phyloP scores from a whole-genome alignment of 169 alveolate genomes.

The Plasmodium gallinaceum region DNA sequence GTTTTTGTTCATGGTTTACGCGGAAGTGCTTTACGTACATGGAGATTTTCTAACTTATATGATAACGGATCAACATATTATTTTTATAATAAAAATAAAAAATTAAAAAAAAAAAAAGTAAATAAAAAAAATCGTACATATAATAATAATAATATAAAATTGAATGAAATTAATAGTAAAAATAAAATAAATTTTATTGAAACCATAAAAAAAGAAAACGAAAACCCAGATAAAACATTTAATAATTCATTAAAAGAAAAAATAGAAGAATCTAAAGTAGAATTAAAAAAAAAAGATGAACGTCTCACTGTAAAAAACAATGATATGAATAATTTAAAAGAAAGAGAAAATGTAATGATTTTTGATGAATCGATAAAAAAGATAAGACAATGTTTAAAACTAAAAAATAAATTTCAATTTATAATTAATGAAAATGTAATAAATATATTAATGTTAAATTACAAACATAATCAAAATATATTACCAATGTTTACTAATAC shows the following conservation, averaged over 20 bases:
- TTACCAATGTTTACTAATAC: slow-evolving; percentile 33
- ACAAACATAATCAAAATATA: slow-evolving; percentile 58
- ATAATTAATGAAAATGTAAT: slow-evolving; percentile 16
- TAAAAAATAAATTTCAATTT: slow-evolving; percentile 49
- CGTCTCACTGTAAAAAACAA: neutral
- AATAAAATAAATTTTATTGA: slow-evolving; percentile 17
- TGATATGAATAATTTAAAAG: slow-evolving; percentile 22
- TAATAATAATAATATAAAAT: neutral
- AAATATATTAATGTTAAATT: slow-evolving; percentile 32
- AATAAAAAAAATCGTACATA: neutral
- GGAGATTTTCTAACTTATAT: slow-evolving; percentile 60
- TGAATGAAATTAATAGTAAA: neutral
- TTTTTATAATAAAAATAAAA: slow-evolving; percentile 43
- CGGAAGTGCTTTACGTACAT: slow-evolving; percentile 69
- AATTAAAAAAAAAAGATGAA: neutral
- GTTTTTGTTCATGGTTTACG: slow-evolving; percentile 66
- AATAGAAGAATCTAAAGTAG: slow-evolving; percentile 3
- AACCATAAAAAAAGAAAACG: neutral
- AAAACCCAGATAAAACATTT: neutral
- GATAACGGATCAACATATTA: neutral
- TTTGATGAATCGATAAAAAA: slow-evolving; percentile 48
- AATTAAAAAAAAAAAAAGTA: neutral
- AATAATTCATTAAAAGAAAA: neutral
- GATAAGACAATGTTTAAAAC: slow-evolving; percentile 39
- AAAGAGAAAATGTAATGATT: slow-evolving; percentile 33